Percentiles rank a stretch among this genome's conserved stretches.
Evolutionary conservation across 2,329 filamentous ascomycete genomes (phyloP).

Genomic region (Nannizzia gypsea): DNA sequence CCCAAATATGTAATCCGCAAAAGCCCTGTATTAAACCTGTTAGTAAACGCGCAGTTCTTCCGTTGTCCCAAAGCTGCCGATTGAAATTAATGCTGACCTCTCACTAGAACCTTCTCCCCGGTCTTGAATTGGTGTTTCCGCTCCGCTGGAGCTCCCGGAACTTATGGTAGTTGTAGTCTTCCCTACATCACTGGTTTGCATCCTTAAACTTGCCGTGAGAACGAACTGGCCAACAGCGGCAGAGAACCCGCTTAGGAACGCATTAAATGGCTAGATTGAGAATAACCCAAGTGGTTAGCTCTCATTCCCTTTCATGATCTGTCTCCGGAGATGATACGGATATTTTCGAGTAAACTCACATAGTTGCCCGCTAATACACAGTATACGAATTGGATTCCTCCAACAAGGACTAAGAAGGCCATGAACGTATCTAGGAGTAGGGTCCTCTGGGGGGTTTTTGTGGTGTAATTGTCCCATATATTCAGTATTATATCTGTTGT

Average conservation of each 20-base stretch:
- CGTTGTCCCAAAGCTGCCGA: background rate
- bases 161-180: constrained; percentile 41
- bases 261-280: constrained; percentile 75
- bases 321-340: background rate
- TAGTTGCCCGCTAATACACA: constrained; percentile 88
- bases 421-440: constrained; percentile 90
- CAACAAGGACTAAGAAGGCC: constrained; percentile 72
- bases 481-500: constrained; percentile 50
- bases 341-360: constrained; percentile 46
- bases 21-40: constrained; percentile 50
- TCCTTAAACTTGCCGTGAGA: constrained; percentile 76
- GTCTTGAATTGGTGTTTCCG: constrained; percentile 12
- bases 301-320: background rate
- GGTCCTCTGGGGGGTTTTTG: constrained; percentile 74
- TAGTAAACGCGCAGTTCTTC: background rate
- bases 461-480: constrained; percentile 66
- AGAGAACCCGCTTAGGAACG: constrained; percentile 89
- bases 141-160: constrained; percentile 16
- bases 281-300: background rate
- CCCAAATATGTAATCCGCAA: constrained; percentile 91
- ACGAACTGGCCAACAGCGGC: constrained; percentile 97
- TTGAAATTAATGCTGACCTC: constrained; percentile 19
- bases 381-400: constrained; percentile 85
- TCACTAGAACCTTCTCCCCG: constrained; percentile 27
- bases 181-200: constrained; percentile 68